These are phyloP conservation scores for Psilocybe subaeruginosa DNA, from an alignment of 768 basidiomycete species.

Conservation along the genomic window DNA sequence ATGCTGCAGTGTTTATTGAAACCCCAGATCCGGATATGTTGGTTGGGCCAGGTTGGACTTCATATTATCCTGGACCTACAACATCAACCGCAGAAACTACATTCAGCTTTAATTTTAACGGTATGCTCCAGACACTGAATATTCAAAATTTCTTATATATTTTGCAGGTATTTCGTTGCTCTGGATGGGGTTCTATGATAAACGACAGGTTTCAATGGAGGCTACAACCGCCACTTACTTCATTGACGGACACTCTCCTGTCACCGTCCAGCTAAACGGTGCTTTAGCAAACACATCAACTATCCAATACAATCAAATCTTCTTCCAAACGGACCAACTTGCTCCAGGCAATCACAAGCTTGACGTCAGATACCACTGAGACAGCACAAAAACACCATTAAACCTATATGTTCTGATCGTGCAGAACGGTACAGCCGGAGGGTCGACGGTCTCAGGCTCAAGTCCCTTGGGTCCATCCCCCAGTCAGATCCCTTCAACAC, in stretches of 20 bases:
- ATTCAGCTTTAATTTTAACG: slow-evolving; percentile 26
- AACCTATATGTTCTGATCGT: slow-evolving; percentile 3
- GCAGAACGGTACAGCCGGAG: neutral
- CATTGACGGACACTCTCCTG: slow-evolving; percentile 26
- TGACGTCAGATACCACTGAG: slow-evolving; percentile 13
- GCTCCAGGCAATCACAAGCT: slow-evolving; percentile 11
- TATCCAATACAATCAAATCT: slow-evolving; percentile 14
- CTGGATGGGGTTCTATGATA: slow-evolving; percentile 29
- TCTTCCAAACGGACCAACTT: slow-evolving; percentile 9
- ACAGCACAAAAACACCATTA: slow-evolving; percentile 5
- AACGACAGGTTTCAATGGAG: slow-evolving; percentile 19
- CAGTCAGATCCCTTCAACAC: too few relatives aligned
- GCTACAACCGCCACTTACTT: slow-evolving; percentile 28
- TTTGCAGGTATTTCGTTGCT: slow-evolving; percentile 27
- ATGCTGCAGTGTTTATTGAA: neutral
- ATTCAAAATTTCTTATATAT: neutral
- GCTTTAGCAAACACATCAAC: slow-evolving; percentile 6
- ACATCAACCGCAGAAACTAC: slow-evolving; percentile 20
- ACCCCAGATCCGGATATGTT: neutral
- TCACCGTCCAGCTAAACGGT: slow-evolving; percentile 21
- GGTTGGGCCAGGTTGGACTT: slow-evolving; percentile 18
- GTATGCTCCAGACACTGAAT: slow-evolving; percentile 13
- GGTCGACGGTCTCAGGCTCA: too few relatives aligned
- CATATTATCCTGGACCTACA: slow-evolving; percentile 3
- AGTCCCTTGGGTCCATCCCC: too few relatives aligned